Evolutionary conservation across 352 stramenopile genomes (phyloP), one percentile per base, ranked within the genome.

Genomic region (Globisporangium orthogonon): DNA sequence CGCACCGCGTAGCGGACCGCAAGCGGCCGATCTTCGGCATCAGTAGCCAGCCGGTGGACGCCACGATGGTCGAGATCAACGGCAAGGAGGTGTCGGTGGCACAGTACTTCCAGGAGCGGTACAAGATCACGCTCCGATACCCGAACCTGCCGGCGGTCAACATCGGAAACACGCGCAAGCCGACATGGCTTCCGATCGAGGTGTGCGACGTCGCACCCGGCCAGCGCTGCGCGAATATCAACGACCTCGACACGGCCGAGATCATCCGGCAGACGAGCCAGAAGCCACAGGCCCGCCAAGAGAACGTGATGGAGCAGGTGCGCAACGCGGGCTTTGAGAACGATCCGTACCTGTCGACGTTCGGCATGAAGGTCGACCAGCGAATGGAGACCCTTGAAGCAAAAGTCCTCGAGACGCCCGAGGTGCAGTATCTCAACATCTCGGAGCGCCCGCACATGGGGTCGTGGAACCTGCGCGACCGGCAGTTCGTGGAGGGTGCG

Each of bases 131-230:
- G 9, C 58, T 94, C 41, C 69, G 77, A 11, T 83, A 86, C 54
- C 78, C 84, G 33, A 64, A 80, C 15, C 52, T 96, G 31, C 86
- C 86, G 7, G 67, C 70, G 7, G 76, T 94, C 3, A 87, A 91
- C 52, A 72, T 95, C 2, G 84, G 84, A 5, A 82, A 64, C 40
- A 75, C 75, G 57, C 54, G 65, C 30, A 73, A 69, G 44, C 52
- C 72, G 4, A 80, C 71, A 23, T 96, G 77, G 70, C 49, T 94
- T 33, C 86, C 86, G 11, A 83, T 96, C 15, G 86, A 96, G 57
- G 37, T 94, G n/a, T 96, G 86, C 44, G 66, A 86, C 47, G 78
- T 91, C 9, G 72, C 79, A 0, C 71, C 78, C 0, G 77, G 84
- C 13, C 85, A 96, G 61, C 72, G 74, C 28, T 88, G 85, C 40